A percentile compares a stretch with the other conserved stretches of the same genome.
Evolutionary conservation across 1,139 yeast species (phyloP).

Genomic region (Cylindricascospora bacillispora): DNA sequence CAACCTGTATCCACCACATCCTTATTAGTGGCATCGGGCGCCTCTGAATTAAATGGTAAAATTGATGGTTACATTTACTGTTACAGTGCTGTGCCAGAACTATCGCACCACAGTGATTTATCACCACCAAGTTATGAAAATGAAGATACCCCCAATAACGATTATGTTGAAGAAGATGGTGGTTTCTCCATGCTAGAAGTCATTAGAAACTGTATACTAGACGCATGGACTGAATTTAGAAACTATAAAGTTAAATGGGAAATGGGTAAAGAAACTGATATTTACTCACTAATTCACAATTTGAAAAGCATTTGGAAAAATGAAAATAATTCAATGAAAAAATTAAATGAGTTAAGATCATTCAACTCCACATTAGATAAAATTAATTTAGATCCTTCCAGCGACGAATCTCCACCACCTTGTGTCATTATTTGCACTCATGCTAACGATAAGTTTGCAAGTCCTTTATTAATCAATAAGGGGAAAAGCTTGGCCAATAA

Average conservation of each 20-base stretch:
- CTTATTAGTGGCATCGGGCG: conserved; percentile 62
- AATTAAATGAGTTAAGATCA: conserved; percentile 15
- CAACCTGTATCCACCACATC: conserved; percentile 54
- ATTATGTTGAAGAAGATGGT: conserved; percentile 17
- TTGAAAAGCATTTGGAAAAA: conserved; percentile 46
- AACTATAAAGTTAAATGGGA: conserved; percentile 44
- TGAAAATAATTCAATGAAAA: conserved; percentile 19
- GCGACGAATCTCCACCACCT: conserved; percentile 51
- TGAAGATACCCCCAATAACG: conserved; percentile 1
- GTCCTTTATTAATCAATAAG: conserved; percentile 42
- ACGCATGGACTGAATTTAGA: conserved; percentile 62
- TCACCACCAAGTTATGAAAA: conserved; percentile 40
- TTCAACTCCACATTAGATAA: conserved; percentile 15
- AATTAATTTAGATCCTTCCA: conserved; percentile 32
- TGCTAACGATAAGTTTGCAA: conserved; percentile 38
- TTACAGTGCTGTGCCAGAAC: conserved; percentile 53
- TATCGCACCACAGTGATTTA: conserved; percentile 17
- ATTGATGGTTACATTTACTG: conserved; percentile 63
- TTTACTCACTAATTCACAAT: conserved; percentile 45
- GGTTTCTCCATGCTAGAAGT: conserved; percentile 36
- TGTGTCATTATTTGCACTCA: conserved; percentile 57
- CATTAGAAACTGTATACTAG: conserved; percentile 44
- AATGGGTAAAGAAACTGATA: conserved; percentile 52
- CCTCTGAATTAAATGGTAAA: conserved; percentile 59
- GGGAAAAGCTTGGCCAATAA: conserved; percentile 43